Conservation (phyloP, 2,329 filamentous ascomycete genomes). For the Colletotrichum sp. region DNA sequence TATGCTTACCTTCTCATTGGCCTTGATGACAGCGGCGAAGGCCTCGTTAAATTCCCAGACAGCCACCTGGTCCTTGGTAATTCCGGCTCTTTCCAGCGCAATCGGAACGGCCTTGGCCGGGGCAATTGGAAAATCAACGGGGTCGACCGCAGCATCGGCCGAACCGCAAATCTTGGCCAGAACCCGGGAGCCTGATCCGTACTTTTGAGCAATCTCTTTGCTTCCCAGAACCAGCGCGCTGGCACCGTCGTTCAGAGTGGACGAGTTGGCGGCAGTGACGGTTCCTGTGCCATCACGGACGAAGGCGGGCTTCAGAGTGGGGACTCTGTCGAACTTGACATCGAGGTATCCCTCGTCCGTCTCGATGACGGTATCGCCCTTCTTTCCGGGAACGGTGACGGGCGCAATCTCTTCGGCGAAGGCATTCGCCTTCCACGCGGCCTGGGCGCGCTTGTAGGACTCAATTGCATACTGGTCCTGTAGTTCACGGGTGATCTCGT, state of each 20-base stretch:
- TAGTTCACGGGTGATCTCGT: conserved; percentile 78
- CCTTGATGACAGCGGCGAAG: conserved; percentile 93
- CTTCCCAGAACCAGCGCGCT: conserved; percentile 87
- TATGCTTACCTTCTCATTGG: conserved; percentile 77
- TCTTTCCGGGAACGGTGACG: conserved; percentile 83
- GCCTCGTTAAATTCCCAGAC: conserved; percentile 99
- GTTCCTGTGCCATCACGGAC: conserved; percentile 84
- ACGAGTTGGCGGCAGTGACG: conserved; percentile 93
- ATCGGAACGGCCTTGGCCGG: conserved; percentile 92
- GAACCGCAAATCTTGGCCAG: conserved; percentile 86
- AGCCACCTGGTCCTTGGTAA: conserved; percentile 89
- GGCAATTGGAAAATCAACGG: conserved; percentile 93
- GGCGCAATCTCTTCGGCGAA: conserved; percentile 92
- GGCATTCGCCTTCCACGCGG: conserved; percentile 81
- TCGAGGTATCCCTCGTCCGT: conserved; percentile 91
- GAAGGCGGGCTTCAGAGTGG: conserved; percentile 90
- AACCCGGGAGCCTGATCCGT: conserved; percentile 77
- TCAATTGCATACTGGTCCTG: conserved; percentile 92
- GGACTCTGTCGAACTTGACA: conserved; percentile 84
- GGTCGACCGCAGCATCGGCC: conserved; percentile 88
- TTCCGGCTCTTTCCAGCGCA: conserved; percentile 85
- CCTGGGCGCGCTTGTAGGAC: conserved; percentile 88
- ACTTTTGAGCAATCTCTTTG: conserved; percentile 80
- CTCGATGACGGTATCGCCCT: conserved; percentile 79
- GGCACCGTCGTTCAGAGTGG: conserved; percentile 92